Evolutionary conservation across 495 filamentous ascomycete species (phyloP).

Genomic region (Polyplosphaeria fusca): DNA sequence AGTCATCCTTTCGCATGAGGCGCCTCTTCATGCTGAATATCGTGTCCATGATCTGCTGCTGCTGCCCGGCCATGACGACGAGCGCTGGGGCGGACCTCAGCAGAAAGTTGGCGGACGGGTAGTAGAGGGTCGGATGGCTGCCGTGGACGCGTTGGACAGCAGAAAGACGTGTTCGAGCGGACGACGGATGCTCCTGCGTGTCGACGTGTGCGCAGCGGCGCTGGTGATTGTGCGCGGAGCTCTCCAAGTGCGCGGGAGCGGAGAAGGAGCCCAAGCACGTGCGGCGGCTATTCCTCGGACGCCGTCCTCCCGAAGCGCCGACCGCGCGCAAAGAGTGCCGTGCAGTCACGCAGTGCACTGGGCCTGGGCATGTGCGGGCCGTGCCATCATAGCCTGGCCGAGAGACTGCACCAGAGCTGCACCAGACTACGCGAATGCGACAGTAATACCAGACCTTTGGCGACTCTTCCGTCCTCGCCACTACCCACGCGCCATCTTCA

Average conservation of each 20-base stretch:
- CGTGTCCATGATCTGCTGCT: constrained; percentile 65
- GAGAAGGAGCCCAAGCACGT: constrained; percentile 6
- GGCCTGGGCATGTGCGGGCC: too few relatives aligned
- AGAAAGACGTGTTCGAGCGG: not conserved
- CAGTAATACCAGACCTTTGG: too few relatives aligned
- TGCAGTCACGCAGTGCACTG: too few relatives aligned
- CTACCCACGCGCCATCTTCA: constrained; percentile 4
- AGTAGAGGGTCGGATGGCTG: not conserved
- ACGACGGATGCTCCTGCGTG: not conserved
- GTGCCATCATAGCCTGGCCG: not conserved
- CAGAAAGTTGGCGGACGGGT: constrained; percentile 6
- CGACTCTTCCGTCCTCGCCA: not conserved
- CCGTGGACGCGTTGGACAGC: not conserved
- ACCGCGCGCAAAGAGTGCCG: too few relatives aligned
- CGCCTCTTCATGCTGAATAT: constrained; percentile 75
- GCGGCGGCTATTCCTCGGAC: too few relatives aligned
- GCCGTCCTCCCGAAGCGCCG: too few relatives aligned
- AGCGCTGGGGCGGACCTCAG: not conserved
- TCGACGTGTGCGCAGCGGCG: constrained; percentile 17
- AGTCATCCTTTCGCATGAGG: constrained; percentile 42
- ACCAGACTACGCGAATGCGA: not conserved
- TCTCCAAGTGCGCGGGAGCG: constrained; percentile 2
- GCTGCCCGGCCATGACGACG: constrained; percentile 66
- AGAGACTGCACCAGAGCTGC: not conserved
- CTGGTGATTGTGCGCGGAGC: constrained; percentile 6